Evolutionary conservation across 257 asterid species (phyloP).

Genomic region (Capsicum rhomboideum): DNA sequence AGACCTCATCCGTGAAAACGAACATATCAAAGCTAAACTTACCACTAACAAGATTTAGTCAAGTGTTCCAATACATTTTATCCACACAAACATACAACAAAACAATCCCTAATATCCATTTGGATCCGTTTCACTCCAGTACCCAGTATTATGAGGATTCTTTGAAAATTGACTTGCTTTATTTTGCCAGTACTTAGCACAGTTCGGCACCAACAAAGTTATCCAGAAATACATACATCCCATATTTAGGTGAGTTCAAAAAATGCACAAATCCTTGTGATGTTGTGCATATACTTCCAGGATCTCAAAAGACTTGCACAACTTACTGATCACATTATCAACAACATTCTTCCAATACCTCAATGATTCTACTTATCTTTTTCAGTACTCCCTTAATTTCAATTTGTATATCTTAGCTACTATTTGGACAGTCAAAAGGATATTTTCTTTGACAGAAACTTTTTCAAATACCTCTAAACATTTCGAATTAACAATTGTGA

Average conservation of each 20-base stretch:
- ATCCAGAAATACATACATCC: not conserved
- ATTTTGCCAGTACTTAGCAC: not conserved
- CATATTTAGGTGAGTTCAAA: not conserved
- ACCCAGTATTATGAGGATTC: not conserved
- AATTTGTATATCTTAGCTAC: not conserved
- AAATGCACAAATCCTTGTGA: not conserved
- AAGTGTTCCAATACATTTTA: slow-evolving; percentile 28
- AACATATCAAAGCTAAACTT: slow-evolving; percentile 64
- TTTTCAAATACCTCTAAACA: not conserved
- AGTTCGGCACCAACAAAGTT: not conserved
- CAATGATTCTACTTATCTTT: not conserved
- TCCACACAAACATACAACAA: not conserved
- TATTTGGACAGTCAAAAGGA: not conserved
- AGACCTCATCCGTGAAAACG: slow-evolving; percentile 79
- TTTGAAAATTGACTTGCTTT: not conserved
- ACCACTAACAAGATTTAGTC: slow-evolving; percentile 58
- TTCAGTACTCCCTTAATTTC: not conserved
- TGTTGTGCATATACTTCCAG: not conserved
- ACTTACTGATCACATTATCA: not conserved
- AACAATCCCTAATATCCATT: not conserved
- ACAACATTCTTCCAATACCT: not conserved
- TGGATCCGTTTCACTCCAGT: not conserved
- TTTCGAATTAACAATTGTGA: not conserved
- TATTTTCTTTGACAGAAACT: not conserved
- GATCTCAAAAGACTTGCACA: not conserved